Percentiles rank a stretch among this genome's conserved stretches.
Conservation (phyloP, 768 basidiomycete species). For the Calocybe indica region DNA sequence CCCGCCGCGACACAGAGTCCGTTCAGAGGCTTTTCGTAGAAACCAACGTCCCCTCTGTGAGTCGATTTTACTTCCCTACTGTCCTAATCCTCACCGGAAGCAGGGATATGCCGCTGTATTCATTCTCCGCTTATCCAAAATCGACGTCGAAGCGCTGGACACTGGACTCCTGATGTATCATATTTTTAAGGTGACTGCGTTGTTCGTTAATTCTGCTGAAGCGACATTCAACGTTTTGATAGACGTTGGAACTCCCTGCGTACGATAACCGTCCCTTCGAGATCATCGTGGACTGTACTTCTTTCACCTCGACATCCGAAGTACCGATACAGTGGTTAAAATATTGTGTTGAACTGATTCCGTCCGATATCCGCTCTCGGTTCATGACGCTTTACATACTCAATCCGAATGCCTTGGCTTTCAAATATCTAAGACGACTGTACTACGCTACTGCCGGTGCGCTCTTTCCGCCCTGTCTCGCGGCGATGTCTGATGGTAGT, state of each 20-base stretch:
- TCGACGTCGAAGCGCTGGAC: conserved; percentile 77
- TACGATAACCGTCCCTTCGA: conserved; percentile 54
- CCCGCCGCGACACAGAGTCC: conserved; percentile 51
- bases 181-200: conserved; percentile 56
- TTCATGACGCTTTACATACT: conserved; percentile 60
- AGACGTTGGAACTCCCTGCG: conserved; percentile 47
- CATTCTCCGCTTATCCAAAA: conserved; percentile 56
- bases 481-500: neutral
- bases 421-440: conserved; percentile 70
- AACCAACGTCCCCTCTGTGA: conserved; percentile 23
- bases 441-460: conserved; percentile 63
- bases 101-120: conserved; percentile 51
- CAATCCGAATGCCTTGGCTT: conserved; percentile 66
- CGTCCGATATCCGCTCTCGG: conserved; percentile 59
- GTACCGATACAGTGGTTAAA: conserved; percentile 80
- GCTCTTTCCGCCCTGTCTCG: neutral
- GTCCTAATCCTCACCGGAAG: too few relatives aligned
- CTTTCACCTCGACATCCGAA: conserved; percentile 69
- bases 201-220: neutral
- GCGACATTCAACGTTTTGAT: neutral
- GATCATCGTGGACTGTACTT: conserved; percentile 77
- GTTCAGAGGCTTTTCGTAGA: conserved; percentile 66
- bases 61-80: too few relatives aligned
- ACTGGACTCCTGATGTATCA: conserved; percentile 74
- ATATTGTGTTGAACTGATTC: conserved; percentile 70